Evolutionary conservation across 192 early-diverging fungal species (phyloP), one percentile per base, ranked within the genome.

Genomic region (Coemansia sp.): DNA sequence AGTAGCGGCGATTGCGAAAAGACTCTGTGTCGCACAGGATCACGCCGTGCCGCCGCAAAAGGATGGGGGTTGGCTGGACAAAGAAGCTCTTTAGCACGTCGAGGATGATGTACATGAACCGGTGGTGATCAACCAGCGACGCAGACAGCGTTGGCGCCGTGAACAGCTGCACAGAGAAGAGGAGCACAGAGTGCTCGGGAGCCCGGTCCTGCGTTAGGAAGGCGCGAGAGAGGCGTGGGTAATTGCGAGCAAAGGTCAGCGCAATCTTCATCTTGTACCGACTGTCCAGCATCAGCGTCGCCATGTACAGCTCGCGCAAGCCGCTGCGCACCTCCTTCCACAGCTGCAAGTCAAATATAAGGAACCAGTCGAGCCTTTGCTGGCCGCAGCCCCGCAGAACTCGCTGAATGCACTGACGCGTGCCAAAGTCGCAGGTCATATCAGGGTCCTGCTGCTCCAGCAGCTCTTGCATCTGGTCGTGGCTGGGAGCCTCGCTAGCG

Each of bases 151-250:
- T 93, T 0, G 95, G 94, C 0, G 95, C 92, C 1, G 97, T 97
- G 70, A 97, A 94, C 20, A 97, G 79, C 79, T 99, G 97, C 11
- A 99, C 94, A 4, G 95, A 94, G 59, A 97, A 92, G 25, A 92
- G 87, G 27, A 98, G 89, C 60, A 99, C 92, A 4, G 94, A 95
- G 57, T 94, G 89, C 61, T 97, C 95, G 2, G 92, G 90, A 35
- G 94, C 94, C n/a, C 94, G 89, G 77, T 99, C 95, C 60, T 88
- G 86, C 4, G 91, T 75, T 20, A 97, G 82, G 81, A 93, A 97
- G 6, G 89, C 87, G 27, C 88, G 85, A 2, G 90, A 90, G 22
- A 96, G 82, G 14, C 87, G 86, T 31, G 92, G 87, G 67, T 97
- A 99, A 64, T 92, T 93, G 67, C 86, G 87, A 1, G 94, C 89